Percentiles rank a stretch among this genome's conserved stretches.
These are phyloP conservation scores for Saccharomycopsis synnaedendra DNA, from an alignment of 805 yeast species.

Conservation along the genomic window DNA sequence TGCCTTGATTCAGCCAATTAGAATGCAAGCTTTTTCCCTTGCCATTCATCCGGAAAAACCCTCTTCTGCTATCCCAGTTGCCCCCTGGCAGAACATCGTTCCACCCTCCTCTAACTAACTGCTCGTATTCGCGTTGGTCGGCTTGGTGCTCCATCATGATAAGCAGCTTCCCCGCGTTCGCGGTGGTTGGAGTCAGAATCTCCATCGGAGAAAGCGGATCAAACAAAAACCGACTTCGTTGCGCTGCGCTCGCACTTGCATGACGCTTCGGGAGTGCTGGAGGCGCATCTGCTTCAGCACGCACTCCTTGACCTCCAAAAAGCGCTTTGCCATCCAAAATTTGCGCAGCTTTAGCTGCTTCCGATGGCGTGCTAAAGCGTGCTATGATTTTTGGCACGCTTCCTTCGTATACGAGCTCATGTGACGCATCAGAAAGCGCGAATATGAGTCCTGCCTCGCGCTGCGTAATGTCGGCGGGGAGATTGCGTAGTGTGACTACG, in stretches of 20 bases:
- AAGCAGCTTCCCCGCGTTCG: constrained; percentile 33
- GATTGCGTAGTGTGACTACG: constrained; percentile 35
- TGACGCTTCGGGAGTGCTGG: constrained; percentile 8
- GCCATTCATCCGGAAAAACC: too few species aligned
- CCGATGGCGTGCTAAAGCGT: constrained; percentile 1
- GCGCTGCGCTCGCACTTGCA: constrained; percentile 5
- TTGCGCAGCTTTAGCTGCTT: constrained; percentile 9
- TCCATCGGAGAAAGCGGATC: constrained; percentile 9
- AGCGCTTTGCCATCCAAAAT: constrained; percentile 10
- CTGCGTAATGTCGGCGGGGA: constrained; percentile 51
- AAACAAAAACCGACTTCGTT: constrained; percentile 12
- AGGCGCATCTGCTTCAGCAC: constrained; percentile 7
- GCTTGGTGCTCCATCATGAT: constrained; percentile 35
- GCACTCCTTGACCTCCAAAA: constrained; percentile 12
- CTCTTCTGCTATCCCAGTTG: not conserved
- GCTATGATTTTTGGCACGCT: not conserved
- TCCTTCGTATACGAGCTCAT: constrained; percentile 17
- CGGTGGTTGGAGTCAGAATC: constrained; percentile 17
- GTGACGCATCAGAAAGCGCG: constrained; percentile 49
- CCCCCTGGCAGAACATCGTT: not conserved
- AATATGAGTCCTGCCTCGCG: constrained; percentile 63
- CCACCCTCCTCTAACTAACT: constrained; percentile 30
- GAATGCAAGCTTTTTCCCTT: not conserved
- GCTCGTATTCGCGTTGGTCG: constrained; percentile 36
- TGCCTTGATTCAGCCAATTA: not conserved